Conservation (phyloP, 2,329 filamentous ascomycete species). For the Elsinoe ampelina region DNA sequence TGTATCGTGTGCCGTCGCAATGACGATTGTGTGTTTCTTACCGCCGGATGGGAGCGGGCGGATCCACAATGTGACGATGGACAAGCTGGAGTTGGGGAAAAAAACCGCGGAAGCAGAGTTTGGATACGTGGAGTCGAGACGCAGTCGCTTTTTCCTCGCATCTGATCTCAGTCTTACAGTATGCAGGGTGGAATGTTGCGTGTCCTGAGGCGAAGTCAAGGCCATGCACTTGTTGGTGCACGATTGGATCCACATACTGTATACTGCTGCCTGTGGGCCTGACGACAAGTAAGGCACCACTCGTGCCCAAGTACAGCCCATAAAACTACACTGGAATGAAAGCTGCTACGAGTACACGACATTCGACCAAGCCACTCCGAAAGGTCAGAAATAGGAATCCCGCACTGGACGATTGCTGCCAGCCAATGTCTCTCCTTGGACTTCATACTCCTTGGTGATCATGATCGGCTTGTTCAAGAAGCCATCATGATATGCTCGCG, state of each 20-base stretch:
- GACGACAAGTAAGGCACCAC: background rate
- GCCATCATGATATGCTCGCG: background rate
- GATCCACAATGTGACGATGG: constrained; percentile 5
- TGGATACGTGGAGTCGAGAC: background rate
- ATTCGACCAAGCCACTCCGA: background rate
- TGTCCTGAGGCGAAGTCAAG: background rate
- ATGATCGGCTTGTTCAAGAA: constrained; percentile 1
- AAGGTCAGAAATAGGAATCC: background rate
- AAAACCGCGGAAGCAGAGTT: background rate
- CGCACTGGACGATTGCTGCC: background rate
- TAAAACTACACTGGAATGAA: too few species aligned
- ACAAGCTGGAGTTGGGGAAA: background rate
- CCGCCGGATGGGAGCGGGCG: background rate
- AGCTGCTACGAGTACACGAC: background rate
- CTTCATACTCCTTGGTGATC: constrained; percentile 6
- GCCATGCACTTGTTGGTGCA: background rate
- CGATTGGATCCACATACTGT: too few species aligned
- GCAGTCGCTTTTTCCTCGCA: background rate
- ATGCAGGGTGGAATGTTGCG: background rate
- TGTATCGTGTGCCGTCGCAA: constrained; percentile 1
- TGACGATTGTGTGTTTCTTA: background rate
- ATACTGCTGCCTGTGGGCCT: background rate
- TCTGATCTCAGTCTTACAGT: too few species aligned
- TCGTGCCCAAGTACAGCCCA: too few species aligned
- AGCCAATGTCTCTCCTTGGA: background rate